These are phyloP conservation scores for Aspergillus luchuensis DNA, from an alignment of 2,329 filamentous ascomycete species.

Conservation along the genomic window DNA sequence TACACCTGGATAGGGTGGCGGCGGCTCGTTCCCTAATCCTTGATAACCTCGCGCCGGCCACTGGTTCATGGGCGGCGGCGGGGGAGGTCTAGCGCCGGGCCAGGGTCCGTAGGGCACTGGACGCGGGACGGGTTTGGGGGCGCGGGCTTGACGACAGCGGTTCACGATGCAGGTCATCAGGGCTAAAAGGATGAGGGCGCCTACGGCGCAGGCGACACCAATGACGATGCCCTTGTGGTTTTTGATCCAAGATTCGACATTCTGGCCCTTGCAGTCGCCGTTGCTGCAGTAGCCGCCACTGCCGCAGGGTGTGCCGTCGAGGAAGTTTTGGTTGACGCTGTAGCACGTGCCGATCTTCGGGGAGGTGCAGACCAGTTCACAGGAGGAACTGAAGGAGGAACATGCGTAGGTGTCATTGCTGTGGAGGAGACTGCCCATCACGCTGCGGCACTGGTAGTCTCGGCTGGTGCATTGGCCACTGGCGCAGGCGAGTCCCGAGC, in stretches of 20 bases:
- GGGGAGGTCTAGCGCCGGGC: constrained; percentile 15
- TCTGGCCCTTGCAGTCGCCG: constrained; percentile 73
- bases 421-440: constrained; percentile 74
- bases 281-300: constrained; percentile 78
- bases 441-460: constrained; percentile 81
- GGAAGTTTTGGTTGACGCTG: constrained; percentile 80
- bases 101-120: constrained; percentile 17
- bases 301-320: constrained; percentile 85
- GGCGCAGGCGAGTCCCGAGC: constrained; percentile 69
- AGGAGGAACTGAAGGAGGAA: constrained; percentile 61
- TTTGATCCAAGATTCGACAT: constrained; percentile 74
- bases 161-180: constrained; percentile 68
- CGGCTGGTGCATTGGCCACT: constrained; percentile 94
- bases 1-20: constrained; percentile 23
- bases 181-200: constrained; percentile 69
- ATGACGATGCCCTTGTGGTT: constrained; percentile 81
- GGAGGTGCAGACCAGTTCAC: constrained; percentile 74
- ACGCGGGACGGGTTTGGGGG: constrained; percentile 23
- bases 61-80: constrained; percentile 22
- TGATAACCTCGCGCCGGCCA: constrained; percentile 30
- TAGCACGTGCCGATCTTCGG: constrained; percentile 69
- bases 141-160: constrained; percentile 53
- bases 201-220: constrained; percentile 71
- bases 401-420: constrained; percentile 81
- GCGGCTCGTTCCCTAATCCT: constrained; percentile 23